These are phyloP conservation scores for Blastomyces parvus DNA, from an alignment of 2,329 filamentous ascomycete genomes.

Conservation along the genomic window DNA sequence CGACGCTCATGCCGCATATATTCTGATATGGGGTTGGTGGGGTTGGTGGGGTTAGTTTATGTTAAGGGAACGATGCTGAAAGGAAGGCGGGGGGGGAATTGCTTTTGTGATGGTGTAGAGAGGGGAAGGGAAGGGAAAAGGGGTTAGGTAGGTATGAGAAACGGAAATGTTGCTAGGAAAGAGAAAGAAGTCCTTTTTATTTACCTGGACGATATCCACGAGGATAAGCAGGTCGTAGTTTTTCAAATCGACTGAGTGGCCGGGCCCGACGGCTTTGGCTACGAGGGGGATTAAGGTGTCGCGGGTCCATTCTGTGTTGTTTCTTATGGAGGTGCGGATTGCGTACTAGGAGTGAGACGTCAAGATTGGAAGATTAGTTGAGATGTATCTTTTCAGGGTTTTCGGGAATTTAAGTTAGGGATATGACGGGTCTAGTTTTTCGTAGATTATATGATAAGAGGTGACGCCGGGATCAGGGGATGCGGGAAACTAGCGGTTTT, in stretches of 20 bases:
- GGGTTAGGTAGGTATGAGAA: not conserved
- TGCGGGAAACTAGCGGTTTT: not conserved
- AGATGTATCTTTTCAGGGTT: not conserved
- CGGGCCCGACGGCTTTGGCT: conserved; percentile 47
- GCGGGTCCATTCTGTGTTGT: conserved; percentile 48
- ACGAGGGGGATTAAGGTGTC: conserved; percentile 52
- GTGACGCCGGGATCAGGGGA: not conserved
- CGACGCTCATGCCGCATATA: conserved; percentile 54
- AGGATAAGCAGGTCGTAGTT: conserved; percentile 53
- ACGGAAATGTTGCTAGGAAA: not conserved
- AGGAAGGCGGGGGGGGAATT: not conserved
- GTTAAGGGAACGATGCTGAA: not conserved
- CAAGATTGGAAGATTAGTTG: not conserved
- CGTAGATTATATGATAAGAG: too few species aligned
- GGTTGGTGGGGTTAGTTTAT: not conserved
- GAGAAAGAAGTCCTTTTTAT: not conserved
- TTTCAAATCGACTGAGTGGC: conserved; percentile 52
- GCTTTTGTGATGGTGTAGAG: not conserved
- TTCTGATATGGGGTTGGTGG: conserved; percentile 38
- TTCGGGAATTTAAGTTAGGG: not conserved
- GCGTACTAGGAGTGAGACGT: conserved; percentile 40
- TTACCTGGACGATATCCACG: conserved; percentile 53
- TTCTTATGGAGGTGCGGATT: conserved; percentile 52
- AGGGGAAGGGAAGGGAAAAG: not conserved
- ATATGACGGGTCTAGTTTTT: not conserved